Percentiles rank a stretch among this genome's conserved stretches.
Conservation (phyloP, 177 flowering plant species). For the Tripterygium wilfordii region DNA sequence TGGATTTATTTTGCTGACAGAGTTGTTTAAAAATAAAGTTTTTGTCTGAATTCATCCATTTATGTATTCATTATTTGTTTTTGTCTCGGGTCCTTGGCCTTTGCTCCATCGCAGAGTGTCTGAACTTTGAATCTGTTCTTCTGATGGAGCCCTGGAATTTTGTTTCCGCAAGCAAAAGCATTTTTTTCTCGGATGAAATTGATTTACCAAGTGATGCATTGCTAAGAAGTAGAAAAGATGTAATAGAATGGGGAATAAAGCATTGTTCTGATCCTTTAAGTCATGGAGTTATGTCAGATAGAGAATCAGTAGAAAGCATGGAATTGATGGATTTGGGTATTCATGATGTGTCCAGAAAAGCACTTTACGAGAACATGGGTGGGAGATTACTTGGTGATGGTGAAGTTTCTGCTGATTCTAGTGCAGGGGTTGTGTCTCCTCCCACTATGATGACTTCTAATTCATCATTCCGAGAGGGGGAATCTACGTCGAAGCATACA, state of each 20-base stretch:
- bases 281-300: constrained; percentile 13
- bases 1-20: too few species aligned
- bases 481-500: constrained; percentile 34
- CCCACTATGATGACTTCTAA: constrained; percentile 14
- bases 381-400: constrained; percentile 13
- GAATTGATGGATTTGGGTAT: constrained; percentile 30
- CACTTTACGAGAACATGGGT: constrained; percentile 9
- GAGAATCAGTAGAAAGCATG: constrained; percentile 19
- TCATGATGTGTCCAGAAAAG: constrained; percentile 23
- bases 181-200: constrained; percentile 30
- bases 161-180: constrained; percentile 40
- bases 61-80: neutral
- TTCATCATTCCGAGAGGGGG: constrained; percentile 27
- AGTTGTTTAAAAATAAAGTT: too few species aligned
- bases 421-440: constrained; percentile 11
- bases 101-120: neutral
- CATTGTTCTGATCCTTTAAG: constrained; percentile 19
- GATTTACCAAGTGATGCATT: constrained; percentile 24
- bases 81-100: neutral
- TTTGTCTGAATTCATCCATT: neutral
- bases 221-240: constrained; percentile 25
- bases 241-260: constrained; percentile 34
- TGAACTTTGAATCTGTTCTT: constrained; percentile 7
- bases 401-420: constrained; percentile 17
- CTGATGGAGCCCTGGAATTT: constrained; percentile 39